A percentile compares a stretch with the other conserved stretches of the same genome.
These are phyloP conservation scores for Cucurbita pepo DNA, from an alignment of 306 rosid genomes.

Conservation along the genomic window DNA sequence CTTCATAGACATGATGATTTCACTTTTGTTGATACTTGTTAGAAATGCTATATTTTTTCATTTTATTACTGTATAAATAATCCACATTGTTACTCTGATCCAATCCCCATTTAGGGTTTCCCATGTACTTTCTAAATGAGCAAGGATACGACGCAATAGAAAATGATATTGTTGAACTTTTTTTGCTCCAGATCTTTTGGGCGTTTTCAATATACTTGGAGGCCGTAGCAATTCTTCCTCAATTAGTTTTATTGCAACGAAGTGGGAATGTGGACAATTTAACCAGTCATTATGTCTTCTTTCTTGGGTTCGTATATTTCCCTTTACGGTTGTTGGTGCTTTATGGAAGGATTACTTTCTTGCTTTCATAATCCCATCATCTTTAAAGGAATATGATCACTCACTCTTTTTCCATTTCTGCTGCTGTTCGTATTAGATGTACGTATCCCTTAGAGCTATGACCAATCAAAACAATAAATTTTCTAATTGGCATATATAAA, in stretches of 20 bases:
- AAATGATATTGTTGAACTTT: conserved; percentile 3
- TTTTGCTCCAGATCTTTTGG: conserved; percentile 55
- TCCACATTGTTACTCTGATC: background rate
- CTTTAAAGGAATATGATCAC: background rate
- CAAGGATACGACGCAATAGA: background rate
- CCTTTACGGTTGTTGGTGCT: background rate
- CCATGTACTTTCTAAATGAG: background rate
- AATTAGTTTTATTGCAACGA: conserved; percentile 72
- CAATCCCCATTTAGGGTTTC: background rate
- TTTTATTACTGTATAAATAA: background rate
- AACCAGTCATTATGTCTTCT: conserved; percentile 77
- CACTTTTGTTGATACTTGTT: background rate
- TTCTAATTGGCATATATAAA: background rate
- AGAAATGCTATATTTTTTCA: background rate
- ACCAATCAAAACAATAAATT: background rate
- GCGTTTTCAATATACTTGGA: conserved; percentile 95
- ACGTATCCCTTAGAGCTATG: background rate
- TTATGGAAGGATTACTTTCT: background rate
- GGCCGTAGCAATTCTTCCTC: conserved; percentile 81
- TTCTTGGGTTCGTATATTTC: conserved; percentile 59
- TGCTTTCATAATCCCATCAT: background rate
- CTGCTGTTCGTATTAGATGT: background rate
- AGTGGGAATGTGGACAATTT: conserved; percentile 94
- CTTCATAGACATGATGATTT: background rate
- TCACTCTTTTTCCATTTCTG: background rate